Evolutionary conservation across 2,329 filamentous ascomycete species (phyloP).

Genomic region (Magnaporthiopsis incrustans): DNA sequence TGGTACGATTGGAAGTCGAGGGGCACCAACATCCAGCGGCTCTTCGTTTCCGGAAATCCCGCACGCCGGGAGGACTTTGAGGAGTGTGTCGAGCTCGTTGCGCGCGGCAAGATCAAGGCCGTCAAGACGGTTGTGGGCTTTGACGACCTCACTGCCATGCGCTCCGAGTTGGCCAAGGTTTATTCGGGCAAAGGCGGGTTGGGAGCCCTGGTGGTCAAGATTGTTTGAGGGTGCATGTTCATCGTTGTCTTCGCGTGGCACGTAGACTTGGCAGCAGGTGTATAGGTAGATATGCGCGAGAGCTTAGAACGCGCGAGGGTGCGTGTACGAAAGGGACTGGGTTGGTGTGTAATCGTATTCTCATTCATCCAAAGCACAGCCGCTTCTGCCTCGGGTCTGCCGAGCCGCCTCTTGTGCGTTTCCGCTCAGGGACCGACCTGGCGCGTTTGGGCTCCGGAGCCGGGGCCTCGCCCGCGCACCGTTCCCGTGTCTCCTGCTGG

Average conservation of each 20-base stretch:
- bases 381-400: slow-evolving; percentile 42
- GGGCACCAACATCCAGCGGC: slow-evolving; percentile 35
- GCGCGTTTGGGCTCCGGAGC: slow-evolving; percentile 30
- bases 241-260: background rate
- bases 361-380: slow-evolving; percentile 39
- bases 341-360: background rate
- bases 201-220: slow-evolving; percentile 33
- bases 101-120: slow-evolving; percentile 31
- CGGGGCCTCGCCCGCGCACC: slow-evolving; percentile 16
- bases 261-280: background rate
- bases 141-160: slow-evolving; percentile 33
- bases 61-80: slow-evolving; percentile 34
- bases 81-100: slow-evolving; percentile 29
- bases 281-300: background rate
- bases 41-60: slow-evolving; percentile 36
- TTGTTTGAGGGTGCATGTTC: slow-evolving; percentile 12
- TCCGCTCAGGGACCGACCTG: slow-evolving; percentile 26
- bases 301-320: background rate
- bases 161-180: slow-evolving; percentile 31
- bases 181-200: slow-evolving; percentile 32
- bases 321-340: background rate
- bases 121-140: slow-evolving; percentile 33
- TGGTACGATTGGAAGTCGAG: slow-evolving; percentile 33
- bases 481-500: slow-evolving; percentile 29
- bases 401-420: slow-evolving; percentile 19